Evolutionary conservation across 257 asterid species (phyloP).

Genomic region (Echium plantagineum): DNA sequence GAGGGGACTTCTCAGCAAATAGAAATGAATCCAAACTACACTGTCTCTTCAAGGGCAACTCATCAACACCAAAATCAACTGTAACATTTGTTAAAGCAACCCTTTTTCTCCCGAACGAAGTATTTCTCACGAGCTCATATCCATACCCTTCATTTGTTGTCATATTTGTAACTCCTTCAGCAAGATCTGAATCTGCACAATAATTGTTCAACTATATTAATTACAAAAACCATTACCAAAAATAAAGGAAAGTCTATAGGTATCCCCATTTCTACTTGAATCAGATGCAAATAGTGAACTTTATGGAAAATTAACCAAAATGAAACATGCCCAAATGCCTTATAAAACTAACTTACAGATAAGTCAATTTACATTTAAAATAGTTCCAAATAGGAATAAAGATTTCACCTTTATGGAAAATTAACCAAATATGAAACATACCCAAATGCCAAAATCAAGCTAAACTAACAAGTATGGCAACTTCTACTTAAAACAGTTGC

Average conservation of each 20-base stretch:
- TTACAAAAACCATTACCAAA: background rate
- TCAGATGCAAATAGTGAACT: too few species aligned
- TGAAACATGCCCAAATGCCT: background rate
- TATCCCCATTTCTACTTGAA: too few species aligned
- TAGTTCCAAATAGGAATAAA: background rate
- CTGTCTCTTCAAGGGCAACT: slow-evolving; percentile 21
- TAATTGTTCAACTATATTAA: background rate
- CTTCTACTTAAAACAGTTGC: too few species aligned
- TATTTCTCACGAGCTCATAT: too few species aligned
- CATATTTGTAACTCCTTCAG: too few species aligned
- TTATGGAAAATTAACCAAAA: background rate
- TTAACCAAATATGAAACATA: background rate
- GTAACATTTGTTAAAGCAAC: slow-evolving; percentile 20
- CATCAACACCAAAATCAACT: slow-evolving; percentile 10
- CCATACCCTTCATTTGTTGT: too few species aligned
- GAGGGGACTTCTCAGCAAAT: slow-evolving; percentile 14
- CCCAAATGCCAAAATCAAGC: too few species aligned
- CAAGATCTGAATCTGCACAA: background rate
- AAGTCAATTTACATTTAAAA: background rate
- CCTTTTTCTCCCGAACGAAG: slow-evolving; percentile 50
- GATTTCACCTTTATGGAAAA: background rate
- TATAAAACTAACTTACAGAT: background rate
- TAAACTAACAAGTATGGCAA: too few species aligned
- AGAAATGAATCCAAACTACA: slow-evolving; percentile 17
- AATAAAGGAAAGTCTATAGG: too few species aligned